Evolutionary conservation across 192 early-diverging fungal species (phyloP).

Genomic region (Umbelopsis sp.): DNA sequence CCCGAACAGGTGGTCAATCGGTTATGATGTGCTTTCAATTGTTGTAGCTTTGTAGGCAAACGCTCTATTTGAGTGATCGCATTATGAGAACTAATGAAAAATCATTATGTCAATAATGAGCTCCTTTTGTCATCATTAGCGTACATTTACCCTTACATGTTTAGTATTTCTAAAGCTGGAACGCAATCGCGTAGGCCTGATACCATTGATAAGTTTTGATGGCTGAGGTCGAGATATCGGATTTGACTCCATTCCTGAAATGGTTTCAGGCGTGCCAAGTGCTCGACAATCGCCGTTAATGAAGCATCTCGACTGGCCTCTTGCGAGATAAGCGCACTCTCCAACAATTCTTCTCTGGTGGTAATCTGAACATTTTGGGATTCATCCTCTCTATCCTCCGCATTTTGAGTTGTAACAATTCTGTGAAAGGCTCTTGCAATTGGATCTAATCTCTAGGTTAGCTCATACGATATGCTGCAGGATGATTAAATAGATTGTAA

Average conservation of each 20-base stretch:
- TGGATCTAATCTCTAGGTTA: neutral
- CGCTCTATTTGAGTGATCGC: slow-evolving; percentile 18
- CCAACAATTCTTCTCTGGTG: neutral
- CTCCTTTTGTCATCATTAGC: neutral
- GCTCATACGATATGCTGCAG: too few relatives aligned
- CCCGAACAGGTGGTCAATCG: slow-evolving; percentile 39
- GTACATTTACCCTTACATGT: slow-evolving; percentile 15
- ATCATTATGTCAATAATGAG: neutral
- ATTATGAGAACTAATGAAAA: slow-evolving; percentile 32
- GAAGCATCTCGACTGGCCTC: neutral
- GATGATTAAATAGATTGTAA: neutral
- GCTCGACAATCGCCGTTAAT: neutral
- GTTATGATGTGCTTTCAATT: slow-evolving; percentile 26
- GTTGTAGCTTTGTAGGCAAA: slow-evolving; percentile 25
- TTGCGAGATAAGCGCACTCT: neutral
- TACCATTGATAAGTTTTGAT: slow-evolving; percentile 11
- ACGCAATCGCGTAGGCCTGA: neutral
- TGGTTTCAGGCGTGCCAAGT: neutral
- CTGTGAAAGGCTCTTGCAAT: neutral
- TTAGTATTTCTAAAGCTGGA: slow-evolving; percentile 22
- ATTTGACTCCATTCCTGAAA: slow-evolving; percentile 4
- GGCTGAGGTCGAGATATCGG: slow-evolving; percentile 25
- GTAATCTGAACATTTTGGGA: neutral
- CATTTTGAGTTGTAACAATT: neutral
- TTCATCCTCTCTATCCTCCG: neutral